phyloP scores from a whole-genome alignment of 2,329 filamentous ascomycete genomes.

The Decorospora gaudefroyi region DNA sequence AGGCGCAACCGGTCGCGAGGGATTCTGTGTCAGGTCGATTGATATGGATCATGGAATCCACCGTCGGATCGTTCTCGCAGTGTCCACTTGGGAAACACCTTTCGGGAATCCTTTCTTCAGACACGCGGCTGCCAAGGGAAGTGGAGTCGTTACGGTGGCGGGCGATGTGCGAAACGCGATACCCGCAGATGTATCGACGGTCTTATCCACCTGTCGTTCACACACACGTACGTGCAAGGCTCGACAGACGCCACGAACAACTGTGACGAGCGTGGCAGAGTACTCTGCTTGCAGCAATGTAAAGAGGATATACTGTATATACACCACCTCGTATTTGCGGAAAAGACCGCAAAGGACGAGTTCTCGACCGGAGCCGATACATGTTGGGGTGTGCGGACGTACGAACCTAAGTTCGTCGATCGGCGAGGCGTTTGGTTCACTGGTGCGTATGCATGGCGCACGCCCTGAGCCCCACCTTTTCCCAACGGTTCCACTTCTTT shows the following conservation, averaged over 20 bases:
- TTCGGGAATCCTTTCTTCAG: not conserved
- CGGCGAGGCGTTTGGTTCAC: slow-evolving; percentile 13
- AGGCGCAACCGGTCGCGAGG: no score
- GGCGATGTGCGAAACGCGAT: slow-evolving; percentile 1
- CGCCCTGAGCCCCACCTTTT: slow-evolving; percentile 25
- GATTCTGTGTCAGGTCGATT: no score
- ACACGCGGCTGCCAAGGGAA: not conserved
- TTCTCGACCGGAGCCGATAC: slow-evolving; percentile 8
- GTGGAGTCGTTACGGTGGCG: not conserved
- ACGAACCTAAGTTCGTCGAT: slow-evolving; percentile 40
- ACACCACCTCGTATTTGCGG: slow-evolving; percentile 4
- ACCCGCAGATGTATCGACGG: slow-evolving; percentile 4
- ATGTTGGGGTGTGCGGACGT: slow-evolving; percentile 7
- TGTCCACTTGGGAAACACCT: no score
- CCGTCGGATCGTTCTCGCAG: no score
- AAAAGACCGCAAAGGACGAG: slow-evolving; percentile 8
- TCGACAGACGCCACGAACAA: slow-evolving; percentile 6
- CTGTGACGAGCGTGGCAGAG: slow-evolving; percentile 6
- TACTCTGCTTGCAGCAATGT: not conserved
- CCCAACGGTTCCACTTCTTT: slow-evolving; percentile 26
- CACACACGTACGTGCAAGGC: not conserved
- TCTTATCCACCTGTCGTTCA: slow-evolving; percentile 11
- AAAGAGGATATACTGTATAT: slow-evolving; percentile 1
- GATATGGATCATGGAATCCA: no score
- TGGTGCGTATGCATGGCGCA: slow-evolving; percentile 24